Conservation (phyloP, 2,329 filamentous ascomycete species). For the Akanthomyces uredinophilus region DNA sequence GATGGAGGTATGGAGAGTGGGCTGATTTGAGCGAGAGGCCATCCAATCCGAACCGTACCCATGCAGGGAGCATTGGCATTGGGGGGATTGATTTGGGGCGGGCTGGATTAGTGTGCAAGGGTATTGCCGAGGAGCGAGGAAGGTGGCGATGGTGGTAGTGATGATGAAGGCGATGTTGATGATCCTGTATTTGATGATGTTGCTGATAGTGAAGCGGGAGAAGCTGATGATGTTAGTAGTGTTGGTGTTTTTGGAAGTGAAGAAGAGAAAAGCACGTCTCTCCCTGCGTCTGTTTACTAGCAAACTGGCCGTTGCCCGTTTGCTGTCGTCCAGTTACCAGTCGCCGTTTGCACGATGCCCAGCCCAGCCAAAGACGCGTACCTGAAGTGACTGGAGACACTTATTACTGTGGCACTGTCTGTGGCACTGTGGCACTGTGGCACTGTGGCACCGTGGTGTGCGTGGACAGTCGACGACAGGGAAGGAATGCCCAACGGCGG, state of each 20-base stretch:
- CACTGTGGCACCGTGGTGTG: too few relatives aligned
- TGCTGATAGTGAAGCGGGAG: not conserved
- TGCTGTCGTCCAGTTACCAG: not conserved
- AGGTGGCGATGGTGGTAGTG: not conserved
- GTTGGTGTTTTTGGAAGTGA: not conserved
- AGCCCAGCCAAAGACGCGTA: not conserved
- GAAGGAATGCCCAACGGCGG: slow-evolving; percentile 9
- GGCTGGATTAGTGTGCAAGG: slow-evolving; percentile 4
- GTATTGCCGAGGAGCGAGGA: slow-evolving; percentile 10
- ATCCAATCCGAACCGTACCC: slow-evolving; percentile 6
- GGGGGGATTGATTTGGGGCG: not conserved
- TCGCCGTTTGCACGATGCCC: slow-evolving; percentile 4
- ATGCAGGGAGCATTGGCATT: not conserved
- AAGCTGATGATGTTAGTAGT: not conserved
- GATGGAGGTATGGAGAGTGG: slow-evolving; percentile 13
- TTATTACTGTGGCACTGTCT: too few relatives aligned
- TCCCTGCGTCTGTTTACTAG: not conserved
- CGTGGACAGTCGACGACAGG: not conserved
- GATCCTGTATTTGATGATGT: not conserved
- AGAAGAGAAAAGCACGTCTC: not conserved
- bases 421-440: too few relatives aligned
- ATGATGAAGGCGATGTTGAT: not conserved
- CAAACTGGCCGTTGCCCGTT: not conserved
- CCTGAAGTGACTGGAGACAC: not conserved
- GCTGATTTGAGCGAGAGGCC: slow-evolving; percentile 9